Percentiles rank a stretch among this genome's conserved stretches.
phyloP scores from a whole-genome alignment of 305 asterid species.

The Andrographis paniculata region DNA sequence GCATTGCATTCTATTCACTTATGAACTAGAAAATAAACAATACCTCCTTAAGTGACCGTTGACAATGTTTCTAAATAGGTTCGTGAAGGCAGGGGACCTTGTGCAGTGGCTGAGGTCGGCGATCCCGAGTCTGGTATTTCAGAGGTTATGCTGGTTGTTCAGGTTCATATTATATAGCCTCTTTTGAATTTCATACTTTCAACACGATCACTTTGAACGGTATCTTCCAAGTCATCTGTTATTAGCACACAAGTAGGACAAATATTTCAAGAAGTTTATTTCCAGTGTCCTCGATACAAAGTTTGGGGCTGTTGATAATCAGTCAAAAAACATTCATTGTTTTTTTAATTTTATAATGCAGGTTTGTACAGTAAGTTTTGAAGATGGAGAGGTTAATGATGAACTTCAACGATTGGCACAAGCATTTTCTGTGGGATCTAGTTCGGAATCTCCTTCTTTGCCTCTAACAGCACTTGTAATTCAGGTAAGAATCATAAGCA shows the following conservation, averaged over 20 bases:
- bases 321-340: conserved; percentile 9
- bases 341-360: conserved; percentile 25
- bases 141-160: conserved; percentile 89
- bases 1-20: too few relatives aligned
- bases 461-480: conserved; percentile 72
- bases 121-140: conserved; percentile 38
- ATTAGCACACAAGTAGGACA: conserved; percentile 4
- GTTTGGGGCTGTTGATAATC: conserved; percentile 1
- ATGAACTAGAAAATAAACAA: background rate
- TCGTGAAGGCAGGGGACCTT: conserved; percentile 79
- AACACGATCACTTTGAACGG: conserved; percentile 1
- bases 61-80: conserved; percentile 42
- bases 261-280: background rate
- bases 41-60: conserved; percentile 17
- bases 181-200: conserved; percentile 13
- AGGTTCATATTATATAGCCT: conserved; percentile 40
- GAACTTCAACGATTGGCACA: conserved; percentile 64
- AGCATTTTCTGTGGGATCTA: conserved; percentile 56
- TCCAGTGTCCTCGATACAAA: background rate
- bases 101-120: conserved; percentile 31
- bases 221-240: conserved; percentile 2
- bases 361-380: conserved; percentile 61
- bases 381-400: conserved; percentile 43
- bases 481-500: conserved; percentile 46
- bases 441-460: conserved; percentile 46